Base-by-base conservation (phyloP, 192 early-diverging fungal species). In the Coemansia sp. region DNA sequence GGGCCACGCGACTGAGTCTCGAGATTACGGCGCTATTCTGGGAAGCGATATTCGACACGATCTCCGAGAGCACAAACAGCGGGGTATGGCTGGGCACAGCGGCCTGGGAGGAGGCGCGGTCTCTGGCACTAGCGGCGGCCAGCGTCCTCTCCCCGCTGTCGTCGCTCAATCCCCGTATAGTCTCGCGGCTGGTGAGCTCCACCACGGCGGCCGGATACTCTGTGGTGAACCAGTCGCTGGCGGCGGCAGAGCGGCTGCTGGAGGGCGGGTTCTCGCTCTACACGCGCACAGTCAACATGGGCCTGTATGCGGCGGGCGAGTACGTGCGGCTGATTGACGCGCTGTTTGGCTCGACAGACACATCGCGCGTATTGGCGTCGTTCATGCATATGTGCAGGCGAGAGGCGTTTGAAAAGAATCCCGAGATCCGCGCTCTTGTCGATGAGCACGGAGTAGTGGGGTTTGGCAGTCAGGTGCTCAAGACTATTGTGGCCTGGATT, bases 281-380 rank as follows among this genome's bases (percentile, higher is more conserved):
- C 25, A 90, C 93, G 42, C 86, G 85, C 20, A 91, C 92, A 9
- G 85, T 95, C 39, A 89, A 88, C 49, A 84, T 89, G 51, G 79
- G 89, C 22, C 67, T 91, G 51, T 76, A 84, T 35, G 87, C 91
- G 20, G 93, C 93, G 2, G 93, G 96, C 58, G 94, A 96, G 76
- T 91, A 88, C 27, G 94, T 97, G 14, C 88, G 91, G 1, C 77
- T 95, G n/a, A 86, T 98, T 39, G 97, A 98, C 80, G 95, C 93
- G 5, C 69, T 99, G 9, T 98, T 99, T 85, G 97, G 97, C 22
- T 89, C 92, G 2, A 98, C 94, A 6, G 96, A 99, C 70, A 95
- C 96, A 0, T 96, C 95, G 15, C 86, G 91, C 25, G 94, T 94
- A 12, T 75, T 96, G 29, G 89, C 92, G 1, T 88, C 92, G 20